Evolutionary conservation across 169 alveolate species (phyloP).

Genomic region (Cryptosporidium baileyi): DNA sequence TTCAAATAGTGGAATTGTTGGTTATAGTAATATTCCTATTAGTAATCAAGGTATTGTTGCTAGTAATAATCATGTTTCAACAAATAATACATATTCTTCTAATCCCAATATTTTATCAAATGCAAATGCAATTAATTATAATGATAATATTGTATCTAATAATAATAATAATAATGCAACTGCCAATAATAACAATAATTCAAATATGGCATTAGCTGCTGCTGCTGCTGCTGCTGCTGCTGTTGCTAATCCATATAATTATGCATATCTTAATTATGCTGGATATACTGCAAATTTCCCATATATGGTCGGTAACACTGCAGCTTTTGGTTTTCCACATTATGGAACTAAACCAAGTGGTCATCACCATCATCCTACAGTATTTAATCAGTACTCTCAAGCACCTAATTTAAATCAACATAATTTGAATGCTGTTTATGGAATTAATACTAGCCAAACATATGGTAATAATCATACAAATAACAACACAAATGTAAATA

Average conservation of each 20-base stretch:
- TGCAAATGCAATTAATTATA: background rate
- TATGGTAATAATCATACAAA: background rate
- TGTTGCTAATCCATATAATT: conserved; percentile 50
- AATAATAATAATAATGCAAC: background rate
- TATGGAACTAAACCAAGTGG: background rate
- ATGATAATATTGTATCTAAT: background rate
- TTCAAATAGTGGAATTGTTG: background rate
- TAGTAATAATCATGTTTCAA: background rate
- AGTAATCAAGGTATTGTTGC: background rate
- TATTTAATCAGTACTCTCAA: conserved; percentile 46
- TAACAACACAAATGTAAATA: background rate
- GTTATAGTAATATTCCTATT: background rate
- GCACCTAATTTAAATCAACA: conserved; percentile 7
- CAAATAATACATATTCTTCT: background rate
- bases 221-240: conserved; percentile 65
- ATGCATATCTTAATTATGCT: conserved; percentile 65
- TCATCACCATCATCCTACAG: conserved; percentile 35
- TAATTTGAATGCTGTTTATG: conserved; percentile 3
- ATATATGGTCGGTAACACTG: conserved; percentile 62
- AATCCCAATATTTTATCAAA: background rate
- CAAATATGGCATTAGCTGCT: conserved; percentile 47
- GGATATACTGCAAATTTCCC: conserved; percentile 58
- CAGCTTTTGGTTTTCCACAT: conserved; percentile 64
- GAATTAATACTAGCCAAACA: background rate
- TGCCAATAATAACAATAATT: background rate